Evolutionary conservation across 108 stramenopile genomes (phyloP).

Genomic region (Thalassiosira profunda): DNA sequence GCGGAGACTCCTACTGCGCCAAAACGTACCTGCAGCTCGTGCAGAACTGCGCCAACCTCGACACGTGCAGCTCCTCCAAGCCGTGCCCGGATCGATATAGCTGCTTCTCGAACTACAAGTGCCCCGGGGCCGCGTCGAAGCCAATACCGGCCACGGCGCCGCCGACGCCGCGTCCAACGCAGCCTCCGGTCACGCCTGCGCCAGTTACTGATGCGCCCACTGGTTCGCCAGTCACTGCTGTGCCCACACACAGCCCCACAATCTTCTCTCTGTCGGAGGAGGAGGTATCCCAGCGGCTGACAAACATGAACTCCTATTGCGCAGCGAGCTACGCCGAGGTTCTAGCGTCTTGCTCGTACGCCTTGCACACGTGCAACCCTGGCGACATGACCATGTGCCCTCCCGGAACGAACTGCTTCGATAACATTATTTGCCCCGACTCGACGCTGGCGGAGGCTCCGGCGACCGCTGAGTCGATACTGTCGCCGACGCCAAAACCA

Average conservation of each 20-base stretch:
- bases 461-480: neutral
- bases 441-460: neutral
- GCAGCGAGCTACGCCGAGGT: constrained; percentile 19
- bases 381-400: constrained; percentile 24
- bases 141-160: neutral
- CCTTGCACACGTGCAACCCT: constrained; percentile 49
- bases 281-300: constrained; percentile 28
- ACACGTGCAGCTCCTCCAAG: constrained; percentile 13
- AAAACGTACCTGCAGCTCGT: constrained; percentile 1
- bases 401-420: constrained; percentile 28
- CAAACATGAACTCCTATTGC: constrained; percentile 37
- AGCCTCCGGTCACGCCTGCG: neutral
- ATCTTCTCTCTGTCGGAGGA: constrained; percentile 15
- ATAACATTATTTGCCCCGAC: constrained; percentile 26
- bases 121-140: neutral
- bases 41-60: constrained; percentile 5
- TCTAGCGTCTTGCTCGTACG: constrained; percentile 23
- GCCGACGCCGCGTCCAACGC: constrained; percentile 4
- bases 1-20: neutral
- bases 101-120: constrained; percentile 19
- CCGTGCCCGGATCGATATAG: constrained; percentile 21
- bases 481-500: neutral
- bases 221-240: neutral
- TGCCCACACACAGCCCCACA: constrained; percentile 16
- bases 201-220: constrained; percentile 11